Evolutionary conservation across 2,329 filamentous ascomycete species (phyloP).

Genomic region (Penicillium verrucosum): DNA sequence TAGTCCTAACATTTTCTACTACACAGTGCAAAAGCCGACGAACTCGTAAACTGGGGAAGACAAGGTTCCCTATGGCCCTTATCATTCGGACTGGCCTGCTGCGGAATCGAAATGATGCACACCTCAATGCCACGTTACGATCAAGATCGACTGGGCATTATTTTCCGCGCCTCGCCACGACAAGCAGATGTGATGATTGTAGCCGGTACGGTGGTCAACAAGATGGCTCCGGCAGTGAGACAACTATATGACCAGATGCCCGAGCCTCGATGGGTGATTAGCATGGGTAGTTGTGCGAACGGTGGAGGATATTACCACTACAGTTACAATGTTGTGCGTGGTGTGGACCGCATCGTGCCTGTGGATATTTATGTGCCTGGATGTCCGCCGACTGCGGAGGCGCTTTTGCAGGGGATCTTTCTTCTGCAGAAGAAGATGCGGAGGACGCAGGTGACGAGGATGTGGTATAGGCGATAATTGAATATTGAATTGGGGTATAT

Average conservation of each 20-base stretch:
- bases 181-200: conserved; percentile 94
- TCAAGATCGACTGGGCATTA: conserved; percentile 82
- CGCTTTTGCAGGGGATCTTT: conserved; percentile 62
- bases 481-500: not conserved
- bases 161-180: conserved; percentile 82
- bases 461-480: conserved; percentile 54
- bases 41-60: conserved; percentile 78
- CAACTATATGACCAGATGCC: conserved; percentile 97
- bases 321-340: conserved; percentile 72
- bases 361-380: conserved; percentile 79
- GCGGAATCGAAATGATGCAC: conserved; percentile 91
- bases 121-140: conserved; percentile 84
- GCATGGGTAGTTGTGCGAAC: conserved; percentile 82
- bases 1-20: not conserved
- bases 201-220: conserved; percentile 88
- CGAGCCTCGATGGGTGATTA: conserved; percentile 81
- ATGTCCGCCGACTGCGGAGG: conserved; percentile 57
- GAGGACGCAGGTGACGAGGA: conserved; percentile 47
- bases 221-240: conserved; percentile 87
- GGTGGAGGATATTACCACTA: conserved; percentile 86
- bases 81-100: conserved; percentile 85
- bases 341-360: conserved; percentile 72
- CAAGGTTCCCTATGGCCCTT: conserved; percentile 85
- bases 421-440: conserved; percentile 74
- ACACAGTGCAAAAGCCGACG: conserved; percentile 69